Conservation (phyloP, 176 grass and related monocot genomes). For the Elymus sibiricus region DNA sequence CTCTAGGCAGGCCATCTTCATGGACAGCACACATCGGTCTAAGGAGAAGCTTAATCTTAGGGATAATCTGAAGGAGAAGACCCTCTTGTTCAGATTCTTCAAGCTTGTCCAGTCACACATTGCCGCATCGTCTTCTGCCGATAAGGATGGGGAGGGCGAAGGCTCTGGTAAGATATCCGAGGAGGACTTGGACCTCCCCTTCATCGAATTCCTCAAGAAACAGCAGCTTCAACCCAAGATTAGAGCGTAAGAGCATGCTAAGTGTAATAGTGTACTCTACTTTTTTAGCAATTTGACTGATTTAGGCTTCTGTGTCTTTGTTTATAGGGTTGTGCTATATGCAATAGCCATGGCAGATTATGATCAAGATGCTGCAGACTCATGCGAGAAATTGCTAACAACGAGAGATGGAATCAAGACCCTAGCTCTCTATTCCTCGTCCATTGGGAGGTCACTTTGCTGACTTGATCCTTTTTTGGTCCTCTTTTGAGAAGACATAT, state of each 20-base stretch:
- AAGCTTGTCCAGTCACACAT: slow-evolving; percentile 73
- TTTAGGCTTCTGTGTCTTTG: background rate
- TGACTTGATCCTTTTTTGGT: slow-evolving; percentile 16
- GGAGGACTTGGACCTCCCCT: slow-evolving; percentile 69
- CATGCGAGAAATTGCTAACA: slow-evolving; percentile 48
- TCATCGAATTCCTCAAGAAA: slow-evolving; percentile 72
- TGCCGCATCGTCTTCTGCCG: background rate
- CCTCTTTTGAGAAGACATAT: slow-evolving; percentile 2
- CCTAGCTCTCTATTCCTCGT: slow-evolving; percentile 76
- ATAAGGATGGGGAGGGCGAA: background rate
- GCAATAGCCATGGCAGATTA: slow-evolving; percentile 81
- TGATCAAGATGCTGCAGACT: slow-evolving; percentile 60
- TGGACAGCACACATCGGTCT: slow-evolving; percentile 45
- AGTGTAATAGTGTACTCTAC: slow-evolving; percentile 8
- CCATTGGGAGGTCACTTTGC: slow-evolving; percentile 65
- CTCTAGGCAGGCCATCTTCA: slow-evolving; percentile 77
- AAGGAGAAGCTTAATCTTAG: background rate
- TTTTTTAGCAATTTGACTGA: slow-evolving; percentile 25
- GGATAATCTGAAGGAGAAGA: slow-evolving; percentile 54
- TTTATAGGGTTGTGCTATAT: slow-evolving; percentile 85
- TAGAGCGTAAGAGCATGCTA: slow-evolving; percentile 57
- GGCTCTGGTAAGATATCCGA: slow-evolving; percentile 43
- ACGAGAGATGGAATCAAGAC: slow-evolving; percentile 71
- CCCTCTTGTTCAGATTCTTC: slow-evolving; percentile 64
- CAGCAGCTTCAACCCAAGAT: slow-evolving; percentile 76